Evolutionary conservation across 2,329 filamentous ascomycete genomes (phyloP).

Genomic region (Didymella pomorum): DNA sequence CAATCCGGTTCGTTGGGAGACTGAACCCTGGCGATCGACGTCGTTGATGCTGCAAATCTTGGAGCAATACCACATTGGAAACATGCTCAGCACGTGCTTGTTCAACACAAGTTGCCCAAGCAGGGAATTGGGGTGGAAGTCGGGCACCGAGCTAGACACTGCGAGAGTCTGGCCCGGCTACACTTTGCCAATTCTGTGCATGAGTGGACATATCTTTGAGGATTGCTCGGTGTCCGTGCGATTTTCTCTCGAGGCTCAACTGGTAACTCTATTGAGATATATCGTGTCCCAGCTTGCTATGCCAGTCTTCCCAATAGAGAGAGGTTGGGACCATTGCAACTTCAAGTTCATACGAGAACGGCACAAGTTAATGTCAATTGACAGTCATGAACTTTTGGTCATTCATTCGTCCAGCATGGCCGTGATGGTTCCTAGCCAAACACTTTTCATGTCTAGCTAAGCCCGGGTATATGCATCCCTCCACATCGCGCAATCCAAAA

Average conservation of each 20-base stretch:
- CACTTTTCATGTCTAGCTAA: conserved; percentile 32
- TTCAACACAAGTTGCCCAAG: neutral
- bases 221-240: neutral
- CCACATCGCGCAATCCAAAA: conserved; percentile 28
- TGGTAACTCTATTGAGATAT: neutral
- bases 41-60: neutral
- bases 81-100: conserved; percentile 6
- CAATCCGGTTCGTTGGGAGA: conserved; percentile 8
- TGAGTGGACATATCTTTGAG: neutral
- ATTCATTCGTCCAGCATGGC: conserved; percentile 43
- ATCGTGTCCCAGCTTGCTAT: neutral
- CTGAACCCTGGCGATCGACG: conserved; percentile 2
- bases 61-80: neutral
- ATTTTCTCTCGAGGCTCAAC: neutral
- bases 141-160: neutral
- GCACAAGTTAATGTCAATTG: neutral
- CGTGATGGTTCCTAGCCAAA: conserved; percentile 40
- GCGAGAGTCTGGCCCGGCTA: neutral
- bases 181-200: neutral
- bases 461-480: conserved; percentile 44
- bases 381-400: conserved; percentile 39
- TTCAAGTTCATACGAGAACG: neutral
- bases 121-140: neutral
- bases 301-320: neutral
- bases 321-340: neutral